phyloP scores from a whole-genome alignment of 2,329 filamentous ascomycete species.

The Cucurbitaria berberidis region DNA sequence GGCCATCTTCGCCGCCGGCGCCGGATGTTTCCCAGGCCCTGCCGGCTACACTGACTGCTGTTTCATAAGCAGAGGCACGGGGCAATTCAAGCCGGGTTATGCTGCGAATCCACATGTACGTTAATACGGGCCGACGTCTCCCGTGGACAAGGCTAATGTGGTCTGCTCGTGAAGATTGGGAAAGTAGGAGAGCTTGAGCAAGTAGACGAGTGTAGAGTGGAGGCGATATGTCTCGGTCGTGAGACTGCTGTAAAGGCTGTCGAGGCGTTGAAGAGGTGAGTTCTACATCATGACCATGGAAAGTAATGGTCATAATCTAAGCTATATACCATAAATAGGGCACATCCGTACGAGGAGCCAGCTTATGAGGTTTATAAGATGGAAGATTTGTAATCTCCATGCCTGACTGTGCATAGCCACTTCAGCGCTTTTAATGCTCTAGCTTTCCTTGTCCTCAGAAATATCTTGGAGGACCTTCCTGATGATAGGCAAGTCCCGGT shows the following conservation, averaged over 20 bases:
- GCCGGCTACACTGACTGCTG: conserved; percentile 53
- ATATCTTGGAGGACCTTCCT: conserved; percentile 64
- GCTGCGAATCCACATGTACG: conserved; percentile 63
- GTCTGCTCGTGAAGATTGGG: conserved; percentile 56
- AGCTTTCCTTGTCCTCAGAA: not conserved
- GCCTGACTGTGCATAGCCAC: not conserved
- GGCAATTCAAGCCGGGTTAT: conserved; percentile 70
- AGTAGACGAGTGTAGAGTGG: conserved; percentile 66
- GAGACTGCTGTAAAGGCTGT: conserved; percentile 65
- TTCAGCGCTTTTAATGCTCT: not conserved
- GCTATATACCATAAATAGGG: conserved; percentile 34
- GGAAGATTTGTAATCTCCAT: conserved; percentile 46
- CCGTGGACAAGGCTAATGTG: conserved; percentile 1
- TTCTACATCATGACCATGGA: conserved; percentile 14
- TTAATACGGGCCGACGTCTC: not conserved
- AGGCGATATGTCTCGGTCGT: conserved; percentile 67
- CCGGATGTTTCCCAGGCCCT: conserved; percentile 51
- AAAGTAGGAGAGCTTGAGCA: conserved; percentile 63
- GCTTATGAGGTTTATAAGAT: conserved; percentile 56
- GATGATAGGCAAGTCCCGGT: conserved; percentile 71
- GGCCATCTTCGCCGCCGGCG: conserved; percentile 55
- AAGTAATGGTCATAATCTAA: too few relatives aligned
- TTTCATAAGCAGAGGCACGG: conserved; percentile 59
- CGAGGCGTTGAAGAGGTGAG: conserved; percentile 68
- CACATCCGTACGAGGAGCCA: conserved; percentile 55